Conservation (phyloP, 768 basidiomycete species). For the Exsudoporus frostii region DNA sequence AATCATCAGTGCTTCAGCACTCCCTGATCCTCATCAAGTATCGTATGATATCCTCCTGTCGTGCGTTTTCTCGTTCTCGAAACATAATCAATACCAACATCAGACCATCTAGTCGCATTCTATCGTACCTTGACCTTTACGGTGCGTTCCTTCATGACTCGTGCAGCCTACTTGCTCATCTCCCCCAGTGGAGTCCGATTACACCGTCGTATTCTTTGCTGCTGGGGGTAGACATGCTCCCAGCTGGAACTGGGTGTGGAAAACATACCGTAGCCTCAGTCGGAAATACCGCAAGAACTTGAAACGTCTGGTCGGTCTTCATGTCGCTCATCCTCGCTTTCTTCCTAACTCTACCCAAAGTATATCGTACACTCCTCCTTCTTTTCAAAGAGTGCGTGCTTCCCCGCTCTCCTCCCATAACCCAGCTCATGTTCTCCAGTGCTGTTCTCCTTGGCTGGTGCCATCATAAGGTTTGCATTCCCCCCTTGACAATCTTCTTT, state of each 20-base stretch:
- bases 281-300: constrained; percentile 87
- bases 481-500: not conserved
- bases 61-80: constrained; percentile 42
- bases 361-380: constrained; percentile 86
- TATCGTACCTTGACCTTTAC: constrained; percentile 78
- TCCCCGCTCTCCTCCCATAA: not conserved
- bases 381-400: constrained; percentile 74
- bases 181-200: constrained; percentile 79
- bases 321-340: not conserved
- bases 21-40: constrained; percentile 75
- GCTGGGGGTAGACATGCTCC: constrained; percentile 74
- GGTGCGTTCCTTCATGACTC: constrained; percentile 41
- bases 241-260: constrained; percentile 90
- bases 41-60: constrained; percentile 74
- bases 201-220: constrained; percentile 84
- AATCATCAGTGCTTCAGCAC: constrained; percentile 74
- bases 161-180: not conserved
- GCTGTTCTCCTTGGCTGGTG: constrained; percentile 85
- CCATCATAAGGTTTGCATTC: constrained; percentile 70
- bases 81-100: constrained; percentile 1
- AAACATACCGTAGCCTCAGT: constrained; percentile 76
- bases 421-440: constrained; percentile 42
- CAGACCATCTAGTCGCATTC: constrained; percentile 52
- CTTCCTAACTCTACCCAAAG: constrained; percentile 37
- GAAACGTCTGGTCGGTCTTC: constrained; percentile 64